These are phyloP conservation scores for Lenzites betulinus DNA, from an alignment of 768 basidiomycete species.

Conservation along the genomic window DNA sequence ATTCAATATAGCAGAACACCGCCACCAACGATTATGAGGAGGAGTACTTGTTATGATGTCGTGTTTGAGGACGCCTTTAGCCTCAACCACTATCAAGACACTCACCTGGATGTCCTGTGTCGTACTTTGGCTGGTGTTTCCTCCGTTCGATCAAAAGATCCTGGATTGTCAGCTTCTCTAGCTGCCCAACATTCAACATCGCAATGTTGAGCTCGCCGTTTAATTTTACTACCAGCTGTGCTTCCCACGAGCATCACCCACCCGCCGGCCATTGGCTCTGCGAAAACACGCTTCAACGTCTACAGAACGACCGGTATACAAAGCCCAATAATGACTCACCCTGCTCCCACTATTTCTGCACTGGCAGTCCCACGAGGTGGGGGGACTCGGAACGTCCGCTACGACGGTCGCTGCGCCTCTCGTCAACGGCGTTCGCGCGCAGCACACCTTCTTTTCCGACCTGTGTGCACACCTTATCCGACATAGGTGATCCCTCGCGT, in stretches of 20 bases:
- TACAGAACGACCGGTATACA: not conserved
- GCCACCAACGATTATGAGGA: no score
- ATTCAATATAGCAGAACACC: no score
- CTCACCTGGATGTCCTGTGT: no score
- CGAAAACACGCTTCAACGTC: no score
- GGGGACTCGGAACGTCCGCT: not conserved
- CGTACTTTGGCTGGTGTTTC: no score
- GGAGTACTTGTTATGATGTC: no score
- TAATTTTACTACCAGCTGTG: not conserved
- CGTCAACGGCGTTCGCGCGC: not conserved
- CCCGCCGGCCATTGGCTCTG: not conserved
- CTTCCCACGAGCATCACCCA: not conserved
- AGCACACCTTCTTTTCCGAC: not conserved
- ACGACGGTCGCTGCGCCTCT: not conserved
- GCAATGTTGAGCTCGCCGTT: no score
- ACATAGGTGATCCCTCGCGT: not conserved
- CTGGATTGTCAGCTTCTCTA: no score
- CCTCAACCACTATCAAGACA: no score
- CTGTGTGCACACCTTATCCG: not conserved
- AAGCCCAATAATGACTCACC: not conserved
- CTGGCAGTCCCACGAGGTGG: not conserved
- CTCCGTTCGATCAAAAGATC: no score
- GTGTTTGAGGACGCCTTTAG: no score
- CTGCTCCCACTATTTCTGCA: not conserved
- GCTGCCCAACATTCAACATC: no score